A percentile compares a stretch with the other conserved stretches of the same genome.
phyloP scores from a whole-genome alignment of 352 stramenopile species.

The Salisapilia sapeloensis region DNA sequence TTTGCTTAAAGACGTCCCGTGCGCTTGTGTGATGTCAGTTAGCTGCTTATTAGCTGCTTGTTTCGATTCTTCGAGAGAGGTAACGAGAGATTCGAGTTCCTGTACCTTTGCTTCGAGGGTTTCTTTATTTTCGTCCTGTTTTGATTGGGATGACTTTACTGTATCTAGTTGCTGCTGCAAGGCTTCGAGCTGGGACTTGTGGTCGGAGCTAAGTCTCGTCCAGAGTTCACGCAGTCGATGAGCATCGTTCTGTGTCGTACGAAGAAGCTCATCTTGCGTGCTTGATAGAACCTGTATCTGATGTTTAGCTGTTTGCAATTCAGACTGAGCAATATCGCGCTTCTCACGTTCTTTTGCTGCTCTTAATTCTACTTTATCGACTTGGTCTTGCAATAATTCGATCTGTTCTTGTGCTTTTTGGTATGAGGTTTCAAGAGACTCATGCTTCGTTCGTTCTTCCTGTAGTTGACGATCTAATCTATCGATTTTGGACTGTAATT shows the following conservation, averaged over 20 bases:
- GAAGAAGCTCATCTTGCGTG: conserved; percentile 40
- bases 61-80: conserved; percentile 17
- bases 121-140: conserved; percentile 6
- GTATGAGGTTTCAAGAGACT: conserved; percentile 27
- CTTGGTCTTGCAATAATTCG: conserved; percentile 16
- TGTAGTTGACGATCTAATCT: conserved; percentile 46
- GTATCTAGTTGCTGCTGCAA: conserved; percentile 22
- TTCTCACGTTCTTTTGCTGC: conserved; percentile 46
- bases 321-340: conserved; percentile 26
- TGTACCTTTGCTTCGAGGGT: conserved; percentile 12
- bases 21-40: conserved; percentile 10
- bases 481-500: conserved; percentile 23
- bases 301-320: conserved; percentile 26
- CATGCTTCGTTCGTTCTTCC: conserved; percentile 26
- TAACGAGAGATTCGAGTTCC: conserved; percentile 15
- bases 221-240: conserved; percentile 57
- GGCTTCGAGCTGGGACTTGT: conserved; percentile 30
- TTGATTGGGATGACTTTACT: conserved; percentile 8
- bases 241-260: conserved; percentile 52
- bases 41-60: conserved; percentile 18
- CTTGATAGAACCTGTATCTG: conserved; percentile 18
- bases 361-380: conserved; percentile 33
- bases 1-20: conserved; percentile 10
- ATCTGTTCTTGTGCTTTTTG: conserved; percentile 40
- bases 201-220: conserved; percentile 56